Conservation (phyloP, 768 basidiomycete genomes). For the Agaricus sinodeliciosus region DNA sequence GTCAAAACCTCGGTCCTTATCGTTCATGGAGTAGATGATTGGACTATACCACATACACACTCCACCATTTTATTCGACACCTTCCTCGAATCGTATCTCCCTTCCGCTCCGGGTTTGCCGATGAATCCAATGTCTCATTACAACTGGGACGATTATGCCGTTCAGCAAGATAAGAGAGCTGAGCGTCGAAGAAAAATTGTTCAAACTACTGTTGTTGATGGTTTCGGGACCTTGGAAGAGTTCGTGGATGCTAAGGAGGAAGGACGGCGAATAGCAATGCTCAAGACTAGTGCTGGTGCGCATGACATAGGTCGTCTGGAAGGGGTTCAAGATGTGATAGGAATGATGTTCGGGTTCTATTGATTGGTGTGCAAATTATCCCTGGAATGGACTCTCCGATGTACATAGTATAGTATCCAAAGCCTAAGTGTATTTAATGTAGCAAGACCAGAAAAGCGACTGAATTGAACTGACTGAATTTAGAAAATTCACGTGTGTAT, state of each 20-base stretch:
- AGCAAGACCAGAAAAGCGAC: background rate
- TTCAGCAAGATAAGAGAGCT: slow-evolving; percentile 28
- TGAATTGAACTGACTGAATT: background rate
- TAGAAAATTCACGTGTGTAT: background rate
- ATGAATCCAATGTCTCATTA: slow-evolving; percentile 25
- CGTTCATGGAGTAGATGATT: slow-evolving; percentile 66
- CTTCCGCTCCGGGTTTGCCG: slow-evolving; percentile 26
- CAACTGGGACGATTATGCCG: slow-evolving; percentile 36
- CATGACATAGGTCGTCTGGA: slow-evolving; percentile 60
- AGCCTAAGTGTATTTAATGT: background rate
- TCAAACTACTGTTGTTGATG: slow-evolving; percentile 31
- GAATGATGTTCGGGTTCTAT: slow-evolving; percentile 32
- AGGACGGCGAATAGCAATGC: slow-evolving; percentile 42
- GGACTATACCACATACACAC: slow-evolving; percentile 66
- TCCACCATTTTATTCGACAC: slow-evolving; percentile 62
- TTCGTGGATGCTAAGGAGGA: slow-evolving; percentile 25
- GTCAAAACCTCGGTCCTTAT: slow-evolving; percentile 66
- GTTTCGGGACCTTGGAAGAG: slow-evolving; percentile 38
- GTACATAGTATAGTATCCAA: background rate
- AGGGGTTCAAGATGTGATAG: slow-evolving; percentile 63
- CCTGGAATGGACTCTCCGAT: background rate
- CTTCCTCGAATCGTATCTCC: slow-evolving; percentile 56
- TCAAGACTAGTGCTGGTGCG: slow-evolving; percentile 51
- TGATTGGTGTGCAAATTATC: background rate
- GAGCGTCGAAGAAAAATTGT: slow-evolving; percentile 35